Percentiles rank a stretch among this genome's conserved stretches.
Evolutionary conservation across 495 filamentous ascomycete genomes (phyloP).

Genomic region (Daldinia decipiens): DNA sequence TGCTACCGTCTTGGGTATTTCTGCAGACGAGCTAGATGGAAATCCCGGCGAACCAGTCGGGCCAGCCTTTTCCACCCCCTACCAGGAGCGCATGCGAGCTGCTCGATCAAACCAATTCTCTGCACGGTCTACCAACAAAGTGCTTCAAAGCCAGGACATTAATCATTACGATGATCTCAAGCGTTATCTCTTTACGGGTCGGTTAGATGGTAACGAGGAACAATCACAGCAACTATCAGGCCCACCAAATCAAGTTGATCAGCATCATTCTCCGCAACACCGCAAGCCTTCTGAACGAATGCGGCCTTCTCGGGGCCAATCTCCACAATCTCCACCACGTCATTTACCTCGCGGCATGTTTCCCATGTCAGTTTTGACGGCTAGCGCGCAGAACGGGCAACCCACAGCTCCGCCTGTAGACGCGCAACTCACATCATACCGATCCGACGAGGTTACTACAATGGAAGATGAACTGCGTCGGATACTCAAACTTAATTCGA

Average conservation of each 20-base stretch:
- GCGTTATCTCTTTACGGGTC: constrained; percentile 52
- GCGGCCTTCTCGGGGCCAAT: background rate
- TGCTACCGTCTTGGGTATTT: constrained; percentile 64
- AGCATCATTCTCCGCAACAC: constrained; percentile 32
- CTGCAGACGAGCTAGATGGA: constrained; percentile 73
- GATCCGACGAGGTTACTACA: constrained; percentile 49
- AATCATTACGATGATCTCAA: constrained; percentile 52
- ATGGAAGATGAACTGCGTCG: constrained; percentile 63
- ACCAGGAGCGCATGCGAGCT: constrained; percentile 71
- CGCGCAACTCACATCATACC: constrained; percentile 28
- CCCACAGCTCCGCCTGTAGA: constrained; percentile 20
- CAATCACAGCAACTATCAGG: background rate
- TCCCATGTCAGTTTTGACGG: constrained; percentile 39
- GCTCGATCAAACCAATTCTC: constrained; percentile 51
- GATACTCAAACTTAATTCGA: constrained; percentile 58
- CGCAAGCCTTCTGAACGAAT: constrained; percentile 4
- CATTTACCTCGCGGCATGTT: constrained; percentile 38
- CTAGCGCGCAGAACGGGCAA: constrained; percentile 32
- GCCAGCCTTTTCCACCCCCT: constrained; percentile 74
- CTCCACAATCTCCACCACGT: constrained; percentile 7
- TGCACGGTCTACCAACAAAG: constrained; percentile 26
- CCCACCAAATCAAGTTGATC: constrained; percentile 6
- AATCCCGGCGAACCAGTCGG: constrained; percentile 62
- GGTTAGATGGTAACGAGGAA: constrained; percentile 15
- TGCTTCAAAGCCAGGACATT: constrained; percentile 17